A percentile compares a stretch with the other conserved stretches of the same genome.
phyloP scores from a whole-genome alignment of 2,329 filamentous ascomycete genomes.

The Paraconiothyrium brasiliense region DNA sequence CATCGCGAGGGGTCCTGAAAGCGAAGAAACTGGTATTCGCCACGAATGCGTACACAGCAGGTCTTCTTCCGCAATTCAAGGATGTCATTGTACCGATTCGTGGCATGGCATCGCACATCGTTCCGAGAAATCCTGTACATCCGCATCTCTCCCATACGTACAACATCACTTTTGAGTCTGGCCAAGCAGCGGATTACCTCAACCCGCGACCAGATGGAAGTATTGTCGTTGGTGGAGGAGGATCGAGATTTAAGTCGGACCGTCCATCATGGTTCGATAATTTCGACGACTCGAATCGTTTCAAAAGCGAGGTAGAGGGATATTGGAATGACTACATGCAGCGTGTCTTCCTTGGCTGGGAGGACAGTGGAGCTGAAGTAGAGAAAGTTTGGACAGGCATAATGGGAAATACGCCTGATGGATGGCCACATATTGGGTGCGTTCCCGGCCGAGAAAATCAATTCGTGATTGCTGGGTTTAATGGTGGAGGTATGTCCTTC shows the following conservation, averaged over 20 bases:
- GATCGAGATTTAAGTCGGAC: slow-evolving; percentile 45
- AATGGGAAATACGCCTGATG: slow-evolving; percentile 52
- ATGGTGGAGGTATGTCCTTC: slow-evolving; percentile 62
- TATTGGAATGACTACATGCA: slow-evolving; percentile 63
- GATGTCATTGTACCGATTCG: slow-evolving; percentile 48
- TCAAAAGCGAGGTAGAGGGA: slow-evolving; percentile 50
- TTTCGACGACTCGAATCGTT: slow-evolving; percentile 56
- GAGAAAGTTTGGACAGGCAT: slow-evolving; percentile 57
- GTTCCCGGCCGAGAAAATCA: slow-evolving; percentile 54
- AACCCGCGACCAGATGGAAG: slow-evolving; percentile 22
- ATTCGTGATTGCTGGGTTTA: slow-evolving; percentile 61
- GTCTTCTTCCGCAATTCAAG: slow-evolving; percentile 44
- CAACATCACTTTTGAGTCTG: slow-evolving; percentile 31
- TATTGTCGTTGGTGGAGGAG: slow-evolving; percentile 47
- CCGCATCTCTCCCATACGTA: slow-evolving; percentile 39
- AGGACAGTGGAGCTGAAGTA: slow-evolving; percentile 51
- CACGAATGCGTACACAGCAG: slow-evolving; percentile 41
- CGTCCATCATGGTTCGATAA: slow-evolving; percentile 57
- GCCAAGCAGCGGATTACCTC: slow-evolving; percentile 23
- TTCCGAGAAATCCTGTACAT: slow-evolving; percentile 18
- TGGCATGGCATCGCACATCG: slow-evolving; percentile 39
- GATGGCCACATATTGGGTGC: slow-evolving; percentile 55
- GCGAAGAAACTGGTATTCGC: slow-evolving; percentile 35
- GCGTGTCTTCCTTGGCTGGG: slow-evolving; percentile 60
- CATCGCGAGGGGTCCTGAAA: slow-evolving; percentile 32